These are phyloP conservation scores for Skeletonema marinoi DNA, from an alignment of 108 stramenopile genomes.

Conservation along the genomic window DNA sequence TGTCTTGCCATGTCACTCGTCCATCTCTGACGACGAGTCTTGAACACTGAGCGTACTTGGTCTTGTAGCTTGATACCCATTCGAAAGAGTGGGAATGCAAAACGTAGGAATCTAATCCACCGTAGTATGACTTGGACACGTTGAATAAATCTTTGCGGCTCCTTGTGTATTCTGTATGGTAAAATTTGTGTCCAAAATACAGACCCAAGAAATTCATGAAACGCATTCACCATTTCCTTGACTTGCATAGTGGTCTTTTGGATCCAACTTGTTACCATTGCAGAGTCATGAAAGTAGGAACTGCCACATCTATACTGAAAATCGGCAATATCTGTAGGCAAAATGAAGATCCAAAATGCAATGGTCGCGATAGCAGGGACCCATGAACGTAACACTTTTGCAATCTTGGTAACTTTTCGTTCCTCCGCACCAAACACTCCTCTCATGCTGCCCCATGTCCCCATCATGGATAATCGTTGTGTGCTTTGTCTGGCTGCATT, in stretches of 20 bases:
- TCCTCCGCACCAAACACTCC: slow-evolving; percentile 15
- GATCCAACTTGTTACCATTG: slow-evolving; percentile 54
- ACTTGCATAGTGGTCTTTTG: slow-evolving; percentile 19
- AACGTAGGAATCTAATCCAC: slow-evolving; percentile 55
- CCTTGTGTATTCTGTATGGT: slow-evolving; percentile 53
- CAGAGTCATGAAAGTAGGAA: slow-evolving; percentile 40
- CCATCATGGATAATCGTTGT: slow-evolving; percentile 22
- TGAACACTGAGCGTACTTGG: slow-evolving; percentile 35
- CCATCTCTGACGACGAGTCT: slow-evolving; percentile 28
- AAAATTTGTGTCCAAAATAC: slow-evolving; percentile 49
- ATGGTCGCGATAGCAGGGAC: slow-evolving; percentile 49
- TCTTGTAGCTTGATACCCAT: slow-evolving; percentile 50
- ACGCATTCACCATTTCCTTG: slow-evolving; percentile 9
- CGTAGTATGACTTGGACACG: slow-evolving; percentile 47
- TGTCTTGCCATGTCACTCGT: slow-evolving; percentile 33
- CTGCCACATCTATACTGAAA: slow-evolving; percentile 26
- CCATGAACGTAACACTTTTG: slow-evolving; percentile 52
- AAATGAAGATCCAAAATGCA: slow-evolving; percentile 54
- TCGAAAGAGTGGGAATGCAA: slow-evolving; percentile 60
- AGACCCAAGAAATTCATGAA: slow-evolving; percentile 28
- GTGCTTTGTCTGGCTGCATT: slow-evolving; percentile 37
- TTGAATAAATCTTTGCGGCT: slow-evolving; percentile 48
- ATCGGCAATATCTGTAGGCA: slow-evolving; percentile 42
- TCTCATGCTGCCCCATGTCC: not conserved
- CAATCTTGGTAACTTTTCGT: slow-evolving; percentile 17